These are phyloP conservation scores for Dichotomopilus funicola DNA, from an alignment of 2,329 filamentous ascomycete genomes.

Conservation along the genomic window DNA sequence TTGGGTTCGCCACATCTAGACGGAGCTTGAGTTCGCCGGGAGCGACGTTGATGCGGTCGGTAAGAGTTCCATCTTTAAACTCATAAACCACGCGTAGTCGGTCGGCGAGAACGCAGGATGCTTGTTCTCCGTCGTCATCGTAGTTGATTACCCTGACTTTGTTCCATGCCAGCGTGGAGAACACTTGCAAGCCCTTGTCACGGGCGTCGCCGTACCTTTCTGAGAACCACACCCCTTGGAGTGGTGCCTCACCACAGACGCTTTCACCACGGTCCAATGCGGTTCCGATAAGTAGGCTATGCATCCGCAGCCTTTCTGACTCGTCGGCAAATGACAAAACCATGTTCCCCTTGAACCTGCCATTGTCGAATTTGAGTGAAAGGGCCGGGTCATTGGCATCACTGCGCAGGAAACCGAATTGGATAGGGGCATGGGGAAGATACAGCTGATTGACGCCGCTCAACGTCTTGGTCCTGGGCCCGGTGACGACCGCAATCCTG, in stretches of 20 bases:
- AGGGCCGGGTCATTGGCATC: conserved; percentile 65
- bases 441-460: conserved; percentile 69
- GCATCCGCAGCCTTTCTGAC: conserved; percentile 64
- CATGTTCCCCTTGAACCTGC: conserved; percentile 61
- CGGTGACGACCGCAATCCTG: conserved; percentile 71
- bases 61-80: conserved; percentile 69
- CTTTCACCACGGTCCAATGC: conserved; percentile 61
- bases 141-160: conserved; percentile 66
- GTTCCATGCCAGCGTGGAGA: conserved; percentile 56
- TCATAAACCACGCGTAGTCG: conserved; percentile 68
- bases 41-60: conserved; percentile 75
- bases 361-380: conserved; percentile 63
- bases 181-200: conserved; percentile 39
- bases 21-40: conserved; percentile 66
- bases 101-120: conserved; percentile 66
- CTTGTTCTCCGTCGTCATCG: conserved; percentile 55
- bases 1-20: conserved; percentile 55
- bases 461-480: conserved; percentile 67
- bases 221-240: conserved; percentile 58
- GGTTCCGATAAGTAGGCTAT: conserved; percentile 67
- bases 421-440: conserved; percentile 58
- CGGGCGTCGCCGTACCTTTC: conserved; percentile 45
- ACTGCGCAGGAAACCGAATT: conserved; percentile 69
- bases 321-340: conserved; percentile 69
- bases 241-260: conserved; percentile 61